A percentile compares a stretch with the other conserved stretches of the same genome.
Evolutionary conservation across 2,329 filamentous ascomycete species (phyloP).

Genomic region (Aspergillus puulaauensis): DNA sequence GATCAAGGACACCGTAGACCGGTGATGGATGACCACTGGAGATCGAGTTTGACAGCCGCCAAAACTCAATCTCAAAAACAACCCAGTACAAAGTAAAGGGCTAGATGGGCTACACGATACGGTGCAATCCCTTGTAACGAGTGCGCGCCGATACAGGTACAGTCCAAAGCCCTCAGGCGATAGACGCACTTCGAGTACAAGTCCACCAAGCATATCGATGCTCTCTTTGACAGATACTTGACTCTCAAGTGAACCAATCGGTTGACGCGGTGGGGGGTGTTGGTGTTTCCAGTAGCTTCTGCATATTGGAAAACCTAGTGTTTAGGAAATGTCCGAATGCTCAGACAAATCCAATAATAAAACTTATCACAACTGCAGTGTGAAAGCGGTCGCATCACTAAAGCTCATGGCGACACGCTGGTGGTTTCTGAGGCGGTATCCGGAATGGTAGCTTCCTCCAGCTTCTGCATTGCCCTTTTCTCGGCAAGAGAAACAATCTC

Average conservation of each 20-base stretch:
- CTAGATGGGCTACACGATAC: background rate
- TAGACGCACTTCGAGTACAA: background rate
- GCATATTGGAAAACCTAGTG: too few species aligned
- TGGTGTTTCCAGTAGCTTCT: background rate
- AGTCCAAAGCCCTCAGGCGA: background rate
- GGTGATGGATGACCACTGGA: background rate
- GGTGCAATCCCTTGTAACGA: background rate
- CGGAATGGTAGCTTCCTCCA: conserved; percentile 20
- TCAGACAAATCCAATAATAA: background rate
- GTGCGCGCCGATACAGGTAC: background rate
- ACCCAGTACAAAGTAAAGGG: background rate
- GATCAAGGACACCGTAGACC: background rate
- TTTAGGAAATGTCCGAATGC: background rate
- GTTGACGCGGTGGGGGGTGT: background rate
- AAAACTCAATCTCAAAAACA: background rate
- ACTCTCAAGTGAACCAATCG: background rate
- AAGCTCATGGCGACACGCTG: conserved; percentile 15
- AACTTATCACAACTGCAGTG: conserved; percentile 12
- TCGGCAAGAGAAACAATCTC: conserved; percentile 23
- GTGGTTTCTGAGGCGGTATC: conserved; percentile 27
- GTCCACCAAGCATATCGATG: background rate
- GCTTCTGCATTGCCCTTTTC: conserved; percentile 9
- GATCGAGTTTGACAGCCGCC: background rate
- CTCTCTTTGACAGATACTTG: background rate
- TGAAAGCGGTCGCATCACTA: conserved; percentile 3